phyloP scores from a whole-genome alignment of 345 rosid species.

The Camelina sativa region DNA sequence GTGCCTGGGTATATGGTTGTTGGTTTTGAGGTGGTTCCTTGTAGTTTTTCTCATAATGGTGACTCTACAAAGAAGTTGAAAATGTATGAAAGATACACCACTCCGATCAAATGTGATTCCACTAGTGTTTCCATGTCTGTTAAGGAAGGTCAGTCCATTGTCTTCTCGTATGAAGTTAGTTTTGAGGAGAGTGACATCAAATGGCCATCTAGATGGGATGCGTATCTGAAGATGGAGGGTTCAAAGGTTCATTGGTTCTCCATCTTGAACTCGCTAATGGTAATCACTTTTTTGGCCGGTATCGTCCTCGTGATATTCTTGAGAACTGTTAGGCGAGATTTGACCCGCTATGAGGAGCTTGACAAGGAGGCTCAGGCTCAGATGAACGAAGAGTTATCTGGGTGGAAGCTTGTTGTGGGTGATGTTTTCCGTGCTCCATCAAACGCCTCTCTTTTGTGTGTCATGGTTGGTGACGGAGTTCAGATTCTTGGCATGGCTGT shows the following conservation, averaged over 20 bases:
- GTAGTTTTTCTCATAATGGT: slow-evolving; percentile 64
- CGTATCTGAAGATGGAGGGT: slow-evolving; percentile 79
- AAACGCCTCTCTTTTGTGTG: slow-evolving; percentile 62
- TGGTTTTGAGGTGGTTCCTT: slow-evolving; percentile 87
- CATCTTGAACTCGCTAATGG: slow-evolving; percentile 79
- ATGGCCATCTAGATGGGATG: slow-evolving; percentile 98
- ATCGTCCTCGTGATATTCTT: slow-evolving; percentile 84
- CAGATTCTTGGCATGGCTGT: slow-evolving; percentile 81
- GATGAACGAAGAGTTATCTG: slow-evolving; percentile 91
- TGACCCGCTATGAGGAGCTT: slow-evolving; percentile 86
- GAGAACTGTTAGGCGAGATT: slow-evolving; percentile 86
- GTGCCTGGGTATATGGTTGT: slow-evolving; percentile 82
- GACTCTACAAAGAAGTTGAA: slow-evolving; percentile 60
- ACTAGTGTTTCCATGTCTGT: slow-evolving; percentile 66
- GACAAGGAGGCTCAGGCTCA: slow-evolving; percentile 93
- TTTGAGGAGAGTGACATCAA: slow-evolving; percentile 78
- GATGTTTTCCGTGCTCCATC: slow-evolving; percentile 75
- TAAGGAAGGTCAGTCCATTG: slow-evolving; percentile 73
- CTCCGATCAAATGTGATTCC: slow-evolving; percentile 75
- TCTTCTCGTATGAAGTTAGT: slow-evolving; percentile 74
- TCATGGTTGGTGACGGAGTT: slow-evolving; percentile 76
- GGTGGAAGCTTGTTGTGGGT: slow-evolving; percentile 84
- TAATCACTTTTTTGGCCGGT: slow-evolving; percentile 88
- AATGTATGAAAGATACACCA: slow-evolving; percentile 62
- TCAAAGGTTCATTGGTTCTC: slow-evolving; percentile 95